Evolutionary conservation across 2,329 filamentous ascomycete species (phyloP).

Genomic region (Fusarium haematococcum): DNA sequence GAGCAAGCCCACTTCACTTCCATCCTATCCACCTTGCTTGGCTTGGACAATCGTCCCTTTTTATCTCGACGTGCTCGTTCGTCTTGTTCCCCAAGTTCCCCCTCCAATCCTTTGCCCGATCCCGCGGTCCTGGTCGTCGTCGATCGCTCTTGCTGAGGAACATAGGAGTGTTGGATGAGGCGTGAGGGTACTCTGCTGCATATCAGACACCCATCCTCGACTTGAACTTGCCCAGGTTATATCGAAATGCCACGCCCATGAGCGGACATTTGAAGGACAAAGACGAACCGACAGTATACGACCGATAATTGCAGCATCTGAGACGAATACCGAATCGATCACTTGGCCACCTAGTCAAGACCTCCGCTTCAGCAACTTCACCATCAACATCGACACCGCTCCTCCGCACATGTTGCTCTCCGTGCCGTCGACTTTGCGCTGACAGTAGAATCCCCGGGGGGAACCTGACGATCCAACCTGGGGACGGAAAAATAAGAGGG

Average conservation of each 20-base stretch:
- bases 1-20: constrained; percentile 23
- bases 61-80: constrained; percentile 35
- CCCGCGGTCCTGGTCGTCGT: constrained; percentile 15
- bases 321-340: background rate
- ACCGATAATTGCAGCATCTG: background rate
- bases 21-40: constrained; percentile 20
- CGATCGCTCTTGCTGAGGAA: constrained; percentile 2
- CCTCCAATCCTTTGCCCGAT: constrained; percentile 11
- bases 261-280: constrained; percentile 2
- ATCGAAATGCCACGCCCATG: constrained; percentile 24
- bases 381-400: constrained; percentile 13
- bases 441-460: constrained; percentile 39
- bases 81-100: constrained; percentile 34
- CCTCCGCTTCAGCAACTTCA: background rate
- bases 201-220: background rate
- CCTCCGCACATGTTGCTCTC: constrained; percentile 40
- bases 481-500: constrained; percentile 19
- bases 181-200: background rate
- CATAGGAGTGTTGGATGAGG: constrained; percentile 7
- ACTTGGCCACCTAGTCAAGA: background rate
- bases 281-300: constrained; percentile 12
- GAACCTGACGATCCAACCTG: constrained; percentile 19
- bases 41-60: constrained; percentile 31
- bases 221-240: background rate
- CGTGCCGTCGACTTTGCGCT: constrained; percentile 30